Percentiles rank a stretch among this genome's conserved stretches.
Conservation (phyloP, 192 early-diverging fungal genomes). For the Pilaira anomala region DNA sequence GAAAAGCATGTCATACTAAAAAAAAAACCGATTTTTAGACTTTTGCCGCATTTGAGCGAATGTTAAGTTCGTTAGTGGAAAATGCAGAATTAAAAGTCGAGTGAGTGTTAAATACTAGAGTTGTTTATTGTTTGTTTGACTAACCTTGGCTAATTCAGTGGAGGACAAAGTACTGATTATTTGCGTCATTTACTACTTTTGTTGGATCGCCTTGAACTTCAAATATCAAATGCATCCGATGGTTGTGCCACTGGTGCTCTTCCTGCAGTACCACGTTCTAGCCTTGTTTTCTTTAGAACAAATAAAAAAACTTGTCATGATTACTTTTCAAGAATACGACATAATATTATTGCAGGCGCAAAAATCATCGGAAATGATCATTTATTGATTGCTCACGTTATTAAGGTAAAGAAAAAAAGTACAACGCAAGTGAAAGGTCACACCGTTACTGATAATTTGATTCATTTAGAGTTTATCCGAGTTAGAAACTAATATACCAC, state of each 20-base stretch:
- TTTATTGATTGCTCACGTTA: constrained; percentile 38
- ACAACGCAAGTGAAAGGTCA: too few species aligned
- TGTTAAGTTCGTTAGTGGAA: constrained; percentile 36
- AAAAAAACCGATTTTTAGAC: constrained; percentile 35
- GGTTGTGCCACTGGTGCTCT: constrained; percentile 54
- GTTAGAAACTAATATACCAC: constrained; percentile 5
- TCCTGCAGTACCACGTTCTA: constrained; percentile 60
- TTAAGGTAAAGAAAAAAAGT: too few species aligned
- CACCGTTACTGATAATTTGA: too few species aligned
- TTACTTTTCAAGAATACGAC: constrained; percentile 68
- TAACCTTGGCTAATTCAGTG: background rate
- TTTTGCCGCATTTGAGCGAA: constrained; percentile 50
- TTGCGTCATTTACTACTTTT: constrained; percentile 51
- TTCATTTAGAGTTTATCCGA: constrained; percentile 1
- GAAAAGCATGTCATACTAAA: constrained; percentile 6
- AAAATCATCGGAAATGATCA: constrained; percentile 43
- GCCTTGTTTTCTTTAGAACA: constrained; percentile 66
- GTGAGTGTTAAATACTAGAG: background rate
- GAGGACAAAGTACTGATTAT: constrained; percentile 8
- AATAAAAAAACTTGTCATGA: constrained; percentile 75
- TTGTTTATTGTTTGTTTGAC: background rate
- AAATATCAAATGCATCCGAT: constrained; percentile 61
- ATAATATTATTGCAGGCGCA: constrained; percentile 48
- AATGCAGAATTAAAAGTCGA: background rate
- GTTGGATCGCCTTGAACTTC: constrained; percentile 72